A percentile compares a stretch with the other conserved stretches of the same genome.
These are phyloP conservation scores for Cystobasidiaceae sp. DNA, from an alignment of 1,284 basidiomycete genomes.

Conservation along the genomic window DNA sequence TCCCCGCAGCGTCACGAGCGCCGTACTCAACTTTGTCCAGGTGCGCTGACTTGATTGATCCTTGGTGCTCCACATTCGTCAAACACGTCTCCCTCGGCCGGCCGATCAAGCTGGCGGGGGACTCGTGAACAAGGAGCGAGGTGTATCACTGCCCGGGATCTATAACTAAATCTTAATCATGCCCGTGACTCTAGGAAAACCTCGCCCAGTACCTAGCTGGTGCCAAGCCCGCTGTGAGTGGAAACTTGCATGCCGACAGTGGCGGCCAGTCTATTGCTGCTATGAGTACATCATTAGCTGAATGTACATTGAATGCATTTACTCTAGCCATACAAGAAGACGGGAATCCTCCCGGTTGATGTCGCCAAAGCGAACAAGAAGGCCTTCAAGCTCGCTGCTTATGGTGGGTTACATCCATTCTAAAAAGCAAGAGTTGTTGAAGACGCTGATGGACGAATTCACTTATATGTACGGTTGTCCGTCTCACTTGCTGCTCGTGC, in stretches of 20 bases:
- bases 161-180: not conserved
- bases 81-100: not conserved
- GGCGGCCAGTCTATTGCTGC: no score
- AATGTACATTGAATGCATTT: not conserved
- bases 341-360: constrained; percentile 40
- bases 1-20: constrained; percentile 16
- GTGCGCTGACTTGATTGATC: not conserved
- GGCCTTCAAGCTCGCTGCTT: constrained; percentile 41
- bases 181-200: constrained; percentile 11
- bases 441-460: no score
- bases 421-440: not conserved
- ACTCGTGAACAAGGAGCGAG: not conserved
- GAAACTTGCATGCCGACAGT: no score
- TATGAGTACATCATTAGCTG: no score
- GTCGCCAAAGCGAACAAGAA: constrained; percentile 40
- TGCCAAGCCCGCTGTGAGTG: not conserved
- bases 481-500: not conserved
- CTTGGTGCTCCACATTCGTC: not conserved
- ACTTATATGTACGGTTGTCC: no score
- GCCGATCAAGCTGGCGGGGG: constrained; percentile 1
- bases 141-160: not conserved
- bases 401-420: constrained; percentile 12
- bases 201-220: constrained; percentile 2
- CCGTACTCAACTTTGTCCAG: constrained; percentile 20
- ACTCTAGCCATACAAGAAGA: constrained; percentile 36